Percentiles rank a stretch among this genome's conserved stretches.
phyloP scores from a whole-genome alignment of 75 land plant species.

The Pseudotsuga menziesii region DNA sequence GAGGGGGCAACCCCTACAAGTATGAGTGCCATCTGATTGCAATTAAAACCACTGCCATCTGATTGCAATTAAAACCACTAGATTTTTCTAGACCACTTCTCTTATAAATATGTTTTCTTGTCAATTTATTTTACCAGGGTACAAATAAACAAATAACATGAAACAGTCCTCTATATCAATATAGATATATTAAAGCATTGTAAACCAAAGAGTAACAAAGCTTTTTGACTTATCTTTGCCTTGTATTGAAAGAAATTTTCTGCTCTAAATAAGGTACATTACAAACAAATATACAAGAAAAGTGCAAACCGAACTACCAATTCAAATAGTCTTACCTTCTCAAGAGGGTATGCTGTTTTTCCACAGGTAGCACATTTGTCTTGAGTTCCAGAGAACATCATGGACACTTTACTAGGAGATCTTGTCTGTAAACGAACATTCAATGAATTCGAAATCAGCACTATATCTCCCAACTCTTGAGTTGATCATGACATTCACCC shows the following conservation, averaged over 20 bases:
- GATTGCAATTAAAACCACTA: no score
- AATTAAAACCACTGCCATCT: no score
- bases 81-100: background rate
- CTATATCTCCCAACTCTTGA: background rate
- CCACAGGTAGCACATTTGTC: conserved; percentile 90
- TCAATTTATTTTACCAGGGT: background rate
- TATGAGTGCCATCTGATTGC: no score
- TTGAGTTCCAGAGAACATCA: conserved; percentile 92
- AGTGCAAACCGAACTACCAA: background rate
- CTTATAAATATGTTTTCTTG: background rate
- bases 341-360: conserved; percentile 90
- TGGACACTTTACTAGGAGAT: conserved; percentile 69
- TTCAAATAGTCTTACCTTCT: conserved; percentile 50
- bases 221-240: background rate
- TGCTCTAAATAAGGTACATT: background rate
- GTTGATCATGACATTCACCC: background rate
- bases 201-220: background rate
- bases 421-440: conserved; percentile 36
- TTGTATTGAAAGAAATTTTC: background rate
- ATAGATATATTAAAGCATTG: background rate
- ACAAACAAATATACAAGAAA: background rate
- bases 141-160: background rate
- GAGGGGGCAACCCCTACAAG: no score
- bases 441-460: background rate
- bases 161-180: background rate